Conservation (phyloP, 192 early-diverging fungal genomes). For the Gonapodya sp. region DNA sequence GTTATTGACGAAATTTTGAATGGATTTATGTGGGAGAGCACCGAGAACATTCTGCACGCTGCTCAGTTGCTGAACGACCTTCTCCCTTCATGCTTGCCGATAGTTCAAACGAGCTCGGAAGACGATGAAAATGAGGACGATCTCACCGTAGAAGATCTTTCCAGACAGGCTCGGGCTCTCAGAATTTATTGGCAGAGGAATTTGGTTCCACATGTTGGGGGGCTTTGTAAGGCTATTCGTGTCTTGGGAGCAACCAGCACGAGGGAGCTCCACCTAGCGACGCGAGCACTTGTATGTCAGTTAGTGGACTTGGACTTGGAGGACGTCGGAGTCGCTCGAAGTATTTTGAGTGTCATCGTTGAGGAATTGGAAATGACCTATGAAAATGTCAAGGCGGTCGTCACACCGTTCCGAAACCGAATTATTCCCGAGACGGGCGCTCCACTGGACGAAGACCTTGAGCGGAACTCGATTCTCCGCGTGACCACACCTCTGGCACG, state of each 20-base stretch:
- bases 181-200: not conserved
- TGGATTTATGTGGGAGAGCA: not conserved
- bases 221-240: not conserved
- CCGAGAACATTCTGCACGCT: not conserved
- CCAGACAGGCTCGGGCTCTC: not conserved
- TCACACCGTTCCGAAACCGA: too few species aligned
- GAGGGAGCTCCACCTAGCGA: not conserved
- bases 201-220: not conserved
- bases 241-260: not conserved
- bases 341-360: not conserved
- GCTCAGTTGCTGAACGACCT: not conserved
- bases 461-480: too few species aligned
- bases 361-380: too few species aligned
- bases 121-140: not conserved
- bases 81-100: not conserved
- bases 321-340: not conserved
- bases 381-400: too few species aligned
- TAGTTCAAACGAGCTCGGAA: not conserved
- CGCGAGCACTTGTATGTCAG: not conserved
- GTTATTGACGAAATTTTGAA: not conserved
- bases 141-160: not conserved
- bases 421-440: too few species aligned
- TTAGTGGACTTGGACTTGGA: not conserved
- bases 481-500: too few species aligned
- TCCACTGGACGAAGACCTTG: too few species aligned